A percentile compares a stretch with the other conserved stretches of the same genome.
These are phyloP conservation scores for Pseudogymnoascus verrucosus DNA, from an alignment of 2,329 filamentous ascomycete species.

Conservation along the genomic window DNA sequence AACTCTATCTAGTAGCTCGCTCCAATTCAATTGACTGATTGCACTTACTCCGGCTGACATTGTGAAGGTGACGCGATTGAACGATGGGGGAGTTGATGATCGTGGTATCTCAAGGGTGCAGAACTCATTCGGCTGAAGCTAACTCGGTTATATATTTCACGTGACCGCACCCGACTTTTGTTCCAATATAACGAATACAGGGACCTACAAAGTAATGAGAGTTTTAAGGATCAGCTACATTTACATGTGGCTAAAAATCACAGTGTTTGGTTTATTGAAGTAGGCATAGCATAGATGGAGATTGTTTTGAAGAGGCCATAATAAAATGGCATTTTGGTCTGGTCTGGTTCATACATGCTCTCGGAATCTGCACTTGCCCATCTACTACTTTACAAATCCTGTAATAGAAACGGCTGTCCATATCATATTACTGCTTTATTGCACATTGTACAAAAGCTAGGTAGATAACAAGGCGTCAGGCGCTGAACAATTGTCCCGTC, in stretches of 20 bases:
- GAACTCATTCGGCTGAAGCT: conserved; percentile 11
- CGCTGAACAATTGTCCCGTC: conserved; percentile 1
- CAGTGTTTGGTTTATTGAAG: not conserved
- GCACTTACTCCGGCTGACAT: conserved; percentile 60
- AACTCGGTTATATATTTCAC: conserved; percentile 10
- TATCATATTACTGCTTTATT: conserved; percentile 7
- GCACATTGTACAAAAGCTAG: conserved; percentile 3
- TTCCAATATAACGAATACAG: not conserved
- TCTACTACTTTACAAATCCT: not conserved
- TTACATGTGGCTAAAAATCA: not conserved
- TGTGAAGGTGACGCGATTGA: conserved; percentile 43
- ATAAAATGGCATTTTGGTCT: not conserved
- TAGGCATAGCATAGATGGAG: not conserved
- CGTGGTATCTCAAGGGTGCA: conserved; percentile 26
- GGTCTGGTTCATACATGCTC: conserved; percentile 2
- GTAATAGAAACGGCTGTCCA: conserved; percentile 4
- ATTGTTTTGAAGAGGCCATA: not conserved
- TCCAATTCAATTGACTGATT: conserved; percentile 23
- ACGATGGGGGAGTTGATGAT: conserved; percentile 42
- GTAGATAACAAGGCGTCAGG: conserved; percentile 5
- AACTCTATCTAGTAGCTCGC: not conserved
- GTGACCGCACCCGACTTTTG: conserved; percentile 2
- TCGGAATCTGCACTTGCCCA: conserved; percentile 1
- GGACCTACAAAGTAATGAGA: not conserved
- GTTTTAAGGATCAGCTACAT: not conserved